Evolutionary conservation across 306 rosid species (phyloP).

Genomic region (Vigna trinervia): DNA sequence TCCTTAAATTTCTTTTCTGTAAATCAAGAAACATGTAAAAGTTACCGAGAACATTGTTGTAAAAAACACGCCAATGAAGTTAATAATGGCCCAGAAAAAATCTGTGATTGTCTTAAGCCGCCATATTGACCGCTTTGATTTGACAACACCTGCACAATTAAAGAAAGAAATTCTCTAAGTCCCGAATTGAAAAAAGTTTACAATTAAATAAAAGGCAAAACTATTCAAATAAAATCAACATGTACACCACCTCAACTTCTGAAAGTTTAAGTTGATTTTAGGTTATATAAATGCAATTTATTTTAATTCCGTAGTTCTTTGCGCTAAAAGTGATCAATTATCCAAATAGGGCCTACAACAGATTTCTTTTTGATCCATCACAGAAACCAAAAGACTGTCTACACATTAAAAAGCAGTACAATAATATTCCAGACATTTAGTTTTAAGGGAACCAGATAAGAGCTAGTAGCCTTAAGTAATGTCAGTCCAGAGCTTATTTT

Average conservation of each 20-base stretch:
- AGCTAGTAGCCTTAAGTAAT: neutral
- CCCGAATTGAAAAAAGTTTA: neutral
- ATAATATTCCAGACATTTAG: slow-evolving; percentile 20
- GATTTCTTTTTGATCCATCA: slow-evolving; percentile 15
- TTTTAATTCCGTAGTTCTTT: neutral
- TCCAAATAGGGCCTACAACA: neutral
- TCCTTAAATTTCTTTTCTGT: neutral
- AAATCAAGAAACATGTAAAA: slow-evolving; percentile 11
- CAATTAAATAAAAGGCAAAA: neutral
- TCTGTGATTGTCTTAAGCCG: slow-evolving; percentile 79
- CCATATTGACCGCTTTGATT: slow-evolving; percentile 85
- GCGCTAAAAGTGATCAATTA: neutral
- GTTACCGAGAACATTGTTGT: slow-evolving; percentile 91
- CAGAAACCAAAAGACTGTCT: neutral
- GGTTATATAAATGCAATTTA: neutral
- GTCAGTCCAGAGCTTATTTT: neutral
- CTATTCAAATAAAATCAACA: neutral
- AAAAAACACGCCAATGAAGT: slow-evolving; percentile 78
- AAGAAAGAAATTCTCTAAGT: slow-evolving; percentile 1
- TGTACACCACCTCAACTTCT: neutral
- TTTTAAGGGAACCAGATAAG: neutral
- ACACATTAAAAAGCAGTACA: neutral
- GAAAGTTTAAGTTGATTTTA: neutral
- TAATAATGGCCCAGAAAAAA: slow-evolving; percentile 85
- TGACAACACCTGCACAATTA: slow-evolving; percentile 69